These are phyloP conservation scores for Saitoella complicata DNA, from an alignment of 805 yeast species.

Conservation along the genomic window DNA sequence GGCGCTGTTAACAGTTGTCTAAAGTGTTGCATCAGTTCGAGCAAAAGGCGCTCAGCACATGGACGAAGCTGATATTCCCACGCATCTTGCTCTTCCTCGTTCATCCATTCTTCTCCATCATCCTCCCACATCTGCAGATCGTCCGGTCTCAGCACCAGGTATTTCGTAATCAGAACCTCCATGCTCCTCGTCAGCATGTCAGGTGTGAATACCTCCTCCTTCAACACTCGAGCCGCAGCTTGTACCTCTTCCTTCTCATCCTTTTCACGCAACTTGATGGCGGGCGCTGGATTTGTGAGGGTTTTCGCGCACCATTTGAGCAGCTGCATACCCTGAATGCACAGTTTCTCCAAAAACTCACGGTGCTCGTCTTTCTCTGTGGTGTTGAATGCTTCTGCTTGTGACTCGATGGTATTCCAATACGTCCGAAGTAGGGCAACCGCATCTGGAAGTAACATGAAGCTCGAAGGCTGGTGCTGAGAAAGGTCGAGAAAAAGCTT, in stretches of 20 bases:
- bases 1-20: conserved; percentile 11
- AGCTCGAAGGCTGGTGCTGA: conserved; percentile 47
- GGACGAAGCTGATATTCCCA: background rate
- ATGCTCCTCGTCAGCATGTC: conserved; percentile 42
- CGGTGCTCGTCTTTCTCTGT: conserved; percentile 35
- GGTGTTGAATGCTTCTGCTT: conserved; percentile 32
- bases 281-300: too few species aligned
- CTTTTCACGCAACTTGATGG: too few species aligned
- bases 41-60: conserved; percentile 13
- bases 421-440: conserved; percentile 44
- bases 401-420: conserved; percentile 42
- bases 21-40: conserved; percentile 4
- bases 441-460: conserved; percentile 51
- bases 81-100: conserved; percentile 41
- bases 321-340: conserved; percentile 40
- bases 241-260: conserved; percentile 16
- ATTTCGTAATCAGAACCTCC: conserved; percentile 58
- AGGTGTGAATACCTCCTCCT: conserved; percentile 26
- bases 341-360: conserved; percentile 59
- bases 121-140: conserved; percentile 69
- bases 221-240: conserved; percentile 34
- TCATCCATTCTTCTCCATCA: conserved; percentile 89
- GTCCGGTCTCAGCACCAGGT: conserved; percentile 51
- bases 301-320: conserved; percentile 16
- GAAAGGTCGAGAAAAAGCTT: conserved; percentile 53